phyloP scores from a whole-genome alignment of 2,329 filamentous ascomycete species.

The Sclerotiophoma versabilis region DNA sequence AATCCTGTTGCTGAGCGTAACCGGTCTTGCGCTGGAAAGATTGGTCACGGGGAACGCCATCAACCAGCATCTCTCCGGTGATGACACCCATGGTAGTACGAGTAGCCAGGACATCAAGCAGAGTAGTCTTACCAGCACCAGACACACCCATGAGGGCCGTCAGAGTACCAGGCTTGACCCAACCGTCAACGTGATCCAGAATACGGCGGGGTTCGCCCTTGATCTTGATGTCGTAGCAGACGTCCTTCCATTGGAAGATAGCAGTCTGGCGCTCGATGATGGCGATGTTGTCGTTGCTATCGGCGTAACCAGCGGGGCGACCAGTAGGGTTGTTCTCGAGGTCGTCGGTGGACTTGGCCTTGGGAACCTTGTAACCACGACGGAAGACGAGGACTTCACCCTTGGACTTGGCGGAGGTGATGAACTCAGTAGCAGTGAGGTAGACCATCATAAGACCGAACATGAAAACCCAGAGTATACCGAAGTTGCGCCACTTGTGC shows the following conservation, averaged over 20 bases:
- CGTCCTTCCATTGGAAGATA: slow-evolving; percentile 85
- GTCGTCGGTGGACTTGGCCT: slow-evolving; percentile 55
- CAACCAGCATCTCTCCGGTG: slow-evolving; percentile 84
- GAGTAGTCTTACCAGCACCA: slow-evolving; percentile 92
- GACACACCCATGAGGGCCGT: slow-evolving; percentile 88
- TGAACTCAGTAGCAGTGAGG: slow-evolving; percentile 55
- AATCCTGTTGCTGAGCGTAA: slow-evolving; percentile 91
- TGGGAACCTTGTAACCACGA: slow-evolving; percentile 57
- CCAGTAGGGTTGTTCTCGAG: slow-evolving; percentile 47
- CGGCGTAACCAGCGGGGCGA: slow-evolving; percentile 43
- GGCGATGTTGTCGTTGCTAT: slow-evolving; percentile 51
- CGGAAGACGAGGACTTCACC: slow-evolving; percentile 60
- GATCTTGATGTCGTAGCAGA: slow-evolving; percentile 82
- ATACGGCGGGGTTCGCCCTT: slow-evolving; percentile 78
- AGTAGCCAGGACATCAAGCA: slow-evolving; percentile 84
- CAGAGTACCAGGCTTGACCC: slow-evolving; percentile 90
- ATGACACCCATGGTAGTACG: slow-evolving; percentile 90
- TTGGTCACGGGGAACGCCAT: slow-evolving; percentile 74
- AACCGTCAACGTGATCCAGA: slow-evolving; percentile 85
- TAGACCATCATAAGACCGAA: slow-evolving; percentile 53
- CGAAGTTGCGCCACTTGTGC: slow-evolving; percentile 58
- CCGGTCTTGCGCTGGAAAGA: slow-evolving; percentile 93
- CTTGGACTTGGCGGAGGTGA: slow-evolving; percentile 59
- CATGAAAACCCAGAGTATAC: slow-evolving; percentile 56
- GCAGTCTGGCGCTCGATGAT: slow-evolving; percentile 70